Percentiles rank a stretch among this genome's conserved stretches.
phyloP scores from a whole-genome alignment of 2,329 filamentous ascomycete species.

The Sarocladium kiliense region DNA sequence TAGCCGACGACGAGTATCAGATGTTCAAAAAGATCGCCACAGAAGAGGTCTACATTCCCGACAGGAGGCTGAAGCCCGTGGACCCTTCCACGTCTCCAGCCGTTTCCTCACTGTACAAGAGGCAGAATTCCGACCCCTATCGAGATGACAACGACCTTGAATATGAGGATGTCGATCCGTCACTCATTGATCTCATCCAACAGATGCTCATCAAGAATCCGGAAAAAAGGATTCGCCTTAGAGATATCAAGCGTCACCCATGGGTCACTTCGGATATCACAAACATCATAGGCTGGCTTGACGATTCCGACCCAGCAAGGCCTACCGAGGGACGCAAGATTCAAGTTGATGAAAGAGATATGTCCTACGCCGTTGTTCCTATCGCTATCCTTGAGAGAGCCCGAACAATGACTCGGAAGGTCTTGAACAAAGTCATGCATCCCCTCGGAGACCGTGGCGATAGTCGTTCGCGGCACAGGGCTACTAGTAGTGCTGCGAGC shows the following conservation, averaged over 20 bases:
- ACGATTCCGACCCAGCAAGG: slow-evolving; percentile 81
- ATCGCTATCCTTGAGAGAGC: slow-evolving; percentile 83
- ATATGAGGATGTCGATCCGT: slow-evolving; percentile 81
- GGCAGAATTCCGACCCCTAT: slow-evolving; percentile 60
- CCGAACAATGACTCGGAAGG: slow-evolving; percentile 69
- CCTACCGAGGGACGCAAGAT: slow-evolving; percentile 79
- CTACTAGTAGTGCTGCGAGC: slow-evolving; percentile 59
- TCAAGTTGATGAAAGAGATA: slow-evolving; percentile 84
- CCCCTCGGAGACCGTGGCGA: slow-evolving; percentile 54
- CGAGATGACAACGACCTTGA: slow-evolving; percentile 71
- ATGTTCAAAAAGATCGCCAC: slow-evolving; percentile 91
- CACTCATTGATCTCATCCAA: slow-evolving; percentile 71
- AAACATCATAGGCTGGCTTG: slow-evolving; percentile 77
- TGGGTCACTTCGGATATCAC: slow-evolving; percentile 81
- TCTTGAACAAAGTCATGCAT: slow-evolving; percentile 59
- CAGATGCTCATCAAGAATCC: slow-evolving; percentile 87
- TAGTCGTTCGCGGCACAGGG: slow-evolving; percentile 47
- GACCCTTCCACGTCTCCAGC: slow-evolving; percentile 54
- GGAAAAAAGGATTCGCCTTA: slow-evolving; percentile 77
- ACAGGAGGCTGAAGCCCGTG: slow-evolving; percentile 72
- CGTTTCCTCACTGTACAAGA: slow-evolving; percentile 49
- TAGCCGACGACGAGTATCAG: slow-evolving; percentile 85
- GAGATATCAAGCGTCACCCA: slow-evolving; percentile 88
- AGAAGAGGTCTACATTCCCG: slow-evolving; percentile 86
- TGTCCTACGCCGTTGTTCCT: slow-evolving; percentile 85